phyloP scores from a whole-genome alignment of 2,329 filamentous ascomycete genomes.

The Sporothrix mexicana region DNA sequence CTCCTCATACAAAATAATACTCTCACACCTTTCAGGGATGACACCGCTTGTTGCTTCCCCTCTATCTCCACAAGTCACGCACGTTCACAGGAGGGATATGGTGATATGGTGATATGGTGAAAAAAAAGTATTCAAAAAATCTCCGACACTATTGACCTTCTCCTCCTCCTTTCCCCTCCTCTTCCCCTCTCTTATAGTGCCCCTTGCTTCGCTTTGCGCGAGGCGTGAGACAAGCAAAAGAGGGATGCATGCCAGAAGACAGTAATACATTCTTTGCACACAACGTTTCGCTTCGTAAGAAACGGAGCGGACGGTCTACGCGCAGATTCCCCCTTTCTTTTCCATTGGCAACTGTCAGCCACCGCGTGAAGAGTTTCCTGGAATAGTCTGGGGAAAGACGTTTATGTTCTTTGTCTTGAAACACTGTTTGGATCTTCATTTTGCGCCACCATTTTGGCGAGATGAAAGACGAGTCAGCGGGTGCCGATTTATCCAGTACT shows the following conservation, averaged over 20 bases:
- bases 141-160: neutral
- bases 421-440: neutral
- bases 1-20: neutral
- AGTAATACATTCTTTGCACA: no score
- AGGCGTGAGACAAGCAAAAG: neutral
- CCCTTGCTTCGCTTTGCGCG: neutral
- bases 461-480: no score
- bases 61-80: neutral
- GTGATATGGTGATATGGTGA: neutral
- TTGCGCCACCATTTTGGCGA: neutral
- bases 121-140: neutral
- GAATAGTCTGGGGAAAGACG: neutral
- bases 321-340: neutral
- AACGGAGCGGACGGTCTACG: neutral
- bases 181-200: neutral
- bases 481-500: no score
- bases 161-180: neutral
- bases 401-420: neutral
- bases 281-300: neutral
- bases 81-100: neutral
- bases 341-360: constrained; percentile 22
- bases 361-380: neutral
- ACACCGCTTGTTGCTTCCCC: neutral
- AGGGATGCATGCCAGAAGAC: neutral
- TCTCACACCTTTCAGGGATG: neutral